These are phyloP conservation scores for Tetrapisispora pingtungensis DNA, from an alignment of 805 yeast species.

Conservation along the genomic window DNA sequence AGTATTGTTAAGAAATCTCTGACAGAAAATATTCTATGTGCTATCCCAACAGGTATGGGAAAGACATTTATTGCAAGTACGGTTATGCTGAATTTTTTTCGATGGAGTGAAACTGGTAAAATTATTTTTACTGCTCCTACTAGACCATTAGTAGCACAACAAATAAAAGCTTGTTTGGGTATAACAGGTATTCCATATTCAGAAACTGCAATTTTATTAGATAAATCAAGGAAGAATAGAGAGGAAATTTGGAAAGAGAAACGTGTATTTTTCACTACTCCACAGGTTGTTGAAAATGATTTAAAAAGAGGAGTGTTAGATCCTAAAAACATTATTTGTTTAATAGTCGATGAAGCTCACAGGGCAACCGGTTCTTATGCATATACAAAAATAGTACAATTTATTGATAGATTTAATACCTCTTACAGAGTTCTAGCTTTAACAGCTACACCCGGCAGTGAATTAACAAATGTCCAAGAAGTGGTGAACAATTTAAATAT, in stretches of 20 bases:
- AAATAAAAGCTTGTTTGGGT: conserved; percentile 82
- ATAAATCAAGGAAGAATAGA: conserved; percentile 47
- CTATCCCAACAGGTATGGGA: conserved; percentile 95
- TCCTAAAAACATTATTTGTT: conserved; percentile 62
- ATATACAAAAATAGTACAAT: conserved; percentile 71
- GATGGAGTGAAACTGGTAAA: conserved; percentile 77
- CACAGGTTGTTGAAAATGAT: conserved; percentile 93
- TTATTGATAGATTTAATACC: conserved; percentile 49
- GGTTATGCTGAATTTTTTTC: conserved; percentile 76
- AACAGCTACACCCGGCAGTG: conserved; percentile 94
- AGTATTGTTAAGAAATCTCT: conserved; percentile 67
- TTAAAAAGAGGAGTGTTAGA: conserved; percentile 61
- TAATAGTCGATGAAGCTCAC: conserved; percentile 94
- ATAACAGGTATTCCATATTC: conserved; percentile 72
- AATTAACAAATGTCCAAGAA: conserved; percentile 78
- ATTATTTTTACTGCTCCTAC: conserved; percentile 96
- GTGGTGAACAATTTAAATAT: conserved; percentile 65
- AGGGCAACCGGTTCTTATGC: conserved; percentile 86
- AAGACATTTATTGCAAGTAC: conserved; percentile 94
- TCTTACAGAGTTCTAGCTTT: conserved; percentile 72
- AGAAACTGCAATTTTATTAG: conserved; percentile 72
- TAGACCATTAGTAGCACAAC: conserved; percentile 91
- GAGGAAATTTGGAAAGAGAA: conserved; percentile 67
- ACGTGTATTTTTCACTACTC: conserved; percentile 85
- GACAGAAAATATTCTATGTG: conserved; percentile 67